Evolutionary conservation across 257 asterid species (phyloP), one percentile per base, ranked within the genome.

Genomic region (Jacaranda copaia): DNA sequence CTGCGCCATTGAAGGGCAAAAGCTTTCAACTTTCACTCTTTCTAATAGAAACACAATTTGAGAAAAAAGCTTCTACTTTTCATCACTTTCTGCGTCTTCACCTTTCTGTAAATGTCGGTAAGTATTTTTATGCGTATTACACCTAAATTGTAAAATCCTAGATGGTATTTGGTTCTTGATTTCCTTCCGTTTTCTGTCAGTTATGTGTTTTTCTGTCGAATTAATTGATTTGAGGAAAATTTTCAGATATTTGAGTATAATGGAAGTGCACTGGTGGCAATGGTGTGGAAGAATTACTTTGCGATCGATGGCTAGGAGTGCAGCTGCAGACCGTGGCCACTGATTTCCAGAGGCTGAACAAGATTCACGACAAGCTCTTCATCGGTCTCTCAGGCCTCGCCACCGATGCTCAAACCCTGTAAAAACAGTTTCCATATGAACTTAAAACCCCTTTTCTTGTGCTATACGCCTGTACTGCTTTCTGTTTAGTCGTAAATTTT

Each of bases 231-330:
- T 43, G 56, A 16, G 18, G 42, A 5, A 19, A 43, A 58, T 14
- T 60, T 82, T 40, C 94, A 95, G 99, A 95, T 95, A 86, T 93
- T 95, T 43, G 98, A 95, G 89, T 95, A 95, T 80, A 95, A 95
- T 87, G 99, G 99, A 72, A 94, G 99, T 82, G 99, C 97, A 56
- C 61, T 92, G 55, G 98, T 93, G 78, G 99, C 98, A 7, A 92
- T 92, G 99, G 98, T 94, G 59, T 97, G 98, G 72, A 91, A 92
- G 77, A 92, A 94, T 74, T 94, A 98, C 81, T 94, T 94, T 20
- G 98, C 99, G 12, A 95, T 93, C 71, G 97, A 72, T 75, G 98
- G 36, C 86, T 94, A 14, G 99, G 99, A 4, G 96, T 92, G 39
- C 97, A 92, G 89, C 87, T 94, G 68, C 96, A 94, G 87, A 94